Evolutionary conservation across 1,139 yeast genomes (phyloP), one percentile per base, ranked within the genome.

Genomic region (Debaryomyces robertsiae): DNA sequence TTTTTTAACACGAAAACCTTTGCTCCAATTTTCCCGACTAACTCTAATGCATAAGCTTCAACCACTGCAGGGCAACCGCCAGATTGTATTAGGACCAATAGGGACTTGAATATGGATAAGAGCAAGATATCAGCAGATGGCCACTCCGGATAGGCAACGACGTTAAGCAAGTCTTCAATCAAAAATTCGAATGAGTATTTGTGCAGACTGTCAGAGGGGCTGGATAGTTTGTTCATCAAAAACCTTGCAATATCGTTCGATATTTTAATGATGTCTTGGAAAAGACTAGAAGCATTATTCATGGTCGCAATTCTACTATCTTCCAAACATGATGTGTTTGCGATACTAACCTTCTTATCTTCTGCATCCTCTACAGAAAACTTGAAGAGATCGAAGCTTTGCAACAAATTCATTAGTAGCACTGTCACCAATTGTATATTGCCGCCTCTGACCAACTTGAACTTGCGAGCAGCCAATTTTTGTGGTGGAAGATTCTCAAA

Each of bases 81-180:
- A 9, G 58, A 55, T 25, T 61, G 67, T 33, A 73, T 55, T 0
- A 67, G 55, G n/a, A 50, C 51, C 33, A 80, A 52, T 14, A 79
- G 52, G 3, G 71, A 62, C 36, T 63, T 67, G 44, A 74, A 61
- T 3, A 82, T 45, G 0, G 79, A 63, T 3, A 60, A 57, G 4
- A 82, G 57, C 14, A 83, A 46, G 0, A 67, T 48, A 42, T 79
- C 86, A 0, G 82, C 67, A 0, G 78, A 77, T 0, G 87, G 70
- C 79, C 84, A 85, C 42, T 80, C 83, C 0, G 89, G 86, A 11
- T 58, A 60, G 3, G 65, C 56, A 2, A 84, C 52, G 40, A 84
- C 60, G 0, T 53, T 49, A 5, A 79, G 46, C 24, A 86, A 60
- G 51, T 87, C 95, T 30, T 75, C 77, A 2, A 82, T 50, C 23